Evolutionary conservation across 371 early-diverging fungal genomes (phyloP).

Genomic region (Mortierella sp.): DNA sequence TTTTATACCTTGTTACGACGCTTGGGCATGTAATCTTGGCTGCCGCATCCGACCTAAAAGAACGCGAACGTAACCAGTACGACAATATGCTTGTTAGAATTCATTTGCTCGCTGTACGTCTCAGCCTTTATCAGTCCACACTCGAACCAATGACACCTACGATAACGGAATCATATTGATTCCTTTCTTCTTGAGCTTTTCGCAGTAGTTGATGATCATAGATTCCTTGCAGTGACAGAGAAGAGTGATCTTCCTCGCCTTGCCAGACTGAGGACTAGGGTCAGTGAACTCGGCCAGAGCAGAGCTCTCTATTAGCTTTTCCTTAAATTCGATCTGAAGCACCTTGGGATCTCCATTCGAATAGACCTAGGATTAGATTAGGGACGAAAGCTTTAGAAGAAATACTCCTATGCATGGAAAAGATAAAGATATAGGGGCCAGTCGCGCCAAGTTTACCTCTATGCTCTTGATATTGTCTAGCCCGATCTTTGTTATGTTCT

Average conservation of each 20-base stretch:
- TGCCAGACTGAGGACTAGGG: constrained; percentile 15
- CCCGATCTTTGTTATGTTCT: constrained; percentile 20
- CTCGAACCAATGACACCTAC: constrained; percentile 5
- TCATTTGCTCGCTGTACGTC: not conserved
- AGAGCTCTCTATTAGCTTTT: constrained; percentile 6
- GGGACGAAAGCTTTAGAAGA: no score
- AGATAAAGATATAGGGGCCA: not conserved
- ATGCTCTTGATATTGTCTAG: constrained; percentile 15
- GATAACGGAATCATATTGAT: constrained; percentile 5
- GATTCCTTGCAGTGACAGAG: not conserved
- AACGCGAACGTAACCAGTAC: no score
- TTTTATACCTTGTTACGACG: no score
- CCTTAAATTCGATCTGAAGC: constrained; percentile 15
- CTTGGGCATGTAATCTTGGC: no score
- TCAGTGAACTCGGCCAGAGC: constrained; percentile 20
- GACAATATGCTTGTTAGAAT: no score
- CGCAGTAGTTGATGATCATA: constrained; percentile 7
- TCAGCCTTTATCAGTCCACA: no score
- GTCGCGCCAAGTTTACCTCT: constrained; percentile 15
- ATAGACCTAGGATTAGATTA: constrained; percentile 13
- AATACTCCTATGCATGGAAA: not conserved
- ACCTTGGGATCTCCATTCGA: constrained; percentile 7
- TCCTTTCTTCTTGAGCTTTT: constrained; percentile 1
- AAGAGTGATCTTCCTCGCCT: constrained; percentile 15
- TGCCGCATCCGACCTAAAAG: no score